Base-by-base conservation (phyloP, 2,329 filamentous ascomycete species). In the Raffaelea deltoideospora region DNA sequence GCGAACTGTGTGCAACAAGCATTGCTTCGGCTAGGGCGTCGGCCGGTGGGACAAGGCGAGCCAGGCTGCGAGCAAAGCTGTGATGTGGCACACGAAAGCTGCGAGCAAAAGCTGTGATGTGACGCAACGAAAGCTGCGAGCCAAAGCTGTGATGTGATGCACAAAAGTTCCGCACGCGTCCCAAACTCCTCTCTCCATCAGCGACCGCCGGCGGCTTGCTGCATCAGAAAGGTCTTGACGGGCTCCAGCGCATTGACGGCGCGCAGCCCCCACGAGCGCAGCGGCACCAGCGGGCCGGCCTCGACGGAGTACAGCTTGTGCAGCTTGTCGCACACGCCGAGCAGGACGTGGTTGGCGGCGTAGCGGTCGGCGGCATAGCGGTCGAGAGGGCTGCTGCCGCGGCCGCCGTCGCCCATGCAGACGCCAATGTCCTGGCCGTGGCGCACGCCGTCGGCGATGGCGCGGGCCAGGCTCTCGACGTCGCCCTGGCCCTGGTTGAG, bases 401-500 rank as follows among this genome's bases (percentile, higher is more conserved):
- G n/a, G n/a, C n/a, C n/a, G n/a, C n/a, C n/a, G n/a, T n/a, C n/a
- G n/a, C n/a, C n/a, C n/a, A n/a, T n/a, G n/a, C n/a, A n/a, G 15
- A 76, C 73, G 19, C 90, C 90, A 23, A 96, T 72, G 51, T 98
- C 90, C 64, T 86, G 81, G 1, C 90, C 90, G 44, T 90, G 82
- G 31, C 67, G 61, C 15, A 92, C 77, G 4, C 85, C 81, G 46
- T 78, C 78, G 41, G 76, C 74, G 35, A 98, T 80, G 1, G 76
- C 76, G 43, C 67, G 69, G 7, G 77, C 75, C 0, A 98, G 70
- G 37, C 80, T 79, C 48, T 84, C 77, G 1, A 90, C 81, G 53
- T 98, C 90, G 15, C 76, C 86, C 44, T 96, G 79, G 2, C 90
- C 90, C 49, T 92, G 81, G 52, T 98, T 98, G 13, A 98, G 66